Evolutionary conservation across 768 basidiomycete genomes (phyloP).

Genomic region (Boletus sp.): DNA sequence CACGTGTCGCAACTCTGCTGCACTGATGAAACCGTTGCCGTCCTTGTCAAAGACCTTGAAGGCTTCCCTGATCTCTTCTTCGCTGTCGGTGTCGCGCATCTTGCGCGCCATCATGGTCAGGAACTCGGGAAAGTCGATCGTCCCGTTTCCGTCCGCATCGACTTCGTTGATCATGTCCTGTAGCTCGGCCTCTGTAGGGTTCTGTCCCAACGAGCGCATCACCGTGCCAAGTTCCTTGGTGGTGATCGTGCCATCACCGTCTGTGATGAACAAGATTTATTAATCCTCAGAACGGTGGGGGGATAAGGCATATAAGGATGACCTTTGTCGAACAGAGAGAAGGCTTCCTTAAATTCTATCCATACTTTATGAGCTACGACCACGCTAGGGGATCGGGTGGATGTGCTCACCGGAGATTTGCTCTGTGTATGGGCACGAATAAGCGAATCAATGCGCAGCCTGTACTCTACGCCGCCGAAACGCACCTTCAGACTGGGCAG

Average conservation of each 20-base stretch:
- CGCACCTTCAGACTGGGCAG: conserved; percentile 56
- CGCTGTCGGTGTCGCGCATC: conserved; percentile 89
- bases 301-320: neutral
- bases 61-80: conserved; percentile 95
- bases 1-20: conserved; percentile 84
- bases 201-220: conserved; percentile 91
- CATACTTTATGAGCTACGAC: conserved; percentile 2
- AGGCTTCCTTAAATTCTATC: conserved; percentile 97
- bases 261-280: conserved; percentile 35
- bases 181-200: conserved; percentile 87
- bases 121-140: conserved; percentile 85
- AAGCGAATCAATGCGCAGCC: neutral
- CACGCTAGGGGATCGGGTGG: neutral
- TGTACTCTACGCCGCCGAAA: conserved; percentile 1
- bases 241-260: conserved; percentile 92
- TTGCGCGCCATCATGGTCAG: conserved; percentile 83
- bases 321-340: conserved; percentile 98
- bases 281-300: neutral
- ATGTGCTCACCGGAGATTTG: conserved; percentile 78
- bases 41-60: conserved; percentile 99
- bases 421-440: conserved; percentile 46
- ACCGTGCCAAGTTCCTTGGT: conserved; percentile 88
- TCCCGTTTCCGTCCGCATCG: conserved; percentile 84
- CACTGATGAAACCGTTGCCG: conserved; percentile 85
- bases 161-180: conserved; percentile 97